Conservation (phyloP, 2,329 filamentous ascomycete genomes). For the Tolypocladium tundrense region DNA sequence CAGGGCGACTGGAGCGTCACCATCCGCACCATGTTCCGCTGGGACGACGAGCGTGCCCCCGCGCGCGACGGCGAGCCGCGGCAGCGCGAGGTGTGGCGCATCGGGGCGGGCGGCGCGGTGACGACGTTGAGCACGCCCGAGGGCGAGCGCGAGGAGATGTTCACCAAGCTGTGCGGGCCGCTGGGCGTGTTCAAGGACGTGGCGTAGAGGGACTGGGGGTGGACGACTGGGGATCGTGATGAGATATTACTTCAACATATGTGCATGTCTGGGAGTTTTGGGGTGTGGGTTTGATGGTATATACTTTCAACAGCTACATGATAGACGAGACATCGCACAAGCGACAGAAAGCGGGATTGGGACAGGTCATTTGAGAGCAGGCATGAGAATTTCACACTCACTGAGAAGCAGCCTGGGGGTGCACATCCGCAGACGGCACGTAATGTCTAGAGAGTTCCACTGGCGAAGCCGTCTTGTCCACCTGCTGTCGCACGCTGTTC, state of each 20-base stretch:
- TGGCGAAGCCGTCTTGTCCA: background rate
- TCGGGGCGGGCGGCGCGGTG: constrained; percentile 85
- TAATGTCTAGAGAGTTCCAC: background rate
- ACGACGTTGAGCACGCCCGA: constrained; percentile 72
- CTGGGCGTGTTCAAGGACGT: constrained; percentile 36
- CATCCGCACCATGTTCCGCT: constrained; percentile 71
- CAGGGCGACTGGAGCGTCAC: constrained; percentile 85
- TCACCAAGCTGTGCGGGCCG: constrained; percentile 56
- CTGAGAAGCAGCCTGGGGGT: background rate
- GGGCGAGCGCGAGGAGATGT: constrained; percentile 87
- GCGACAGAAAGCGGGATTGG: background rate
- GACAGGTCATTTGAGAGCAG: background rate
- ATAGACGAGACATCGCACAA: background rate
- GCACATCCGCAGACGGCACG: background rate
- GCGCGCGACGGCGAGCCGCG: constrained; percentile 17
- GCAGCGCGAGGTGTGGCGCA: constrained; percentile 57
- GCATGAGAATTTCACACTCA: background rate
- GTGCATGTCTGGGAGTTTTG: constrained; percentile 19
- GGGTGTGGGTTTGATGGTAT: background rate
- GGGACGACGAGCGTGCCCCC: constrained; percentile 46
- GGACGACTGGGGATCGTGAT: constrained; percentile 1
- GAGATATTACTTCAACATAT: constrained; percentile 20
- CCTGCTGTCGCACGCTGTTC: background rate
- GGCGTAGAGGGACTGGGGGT: constrained; percentile 10
- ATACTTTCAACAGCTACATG: background rate